Evolutionary conservation across 1,284 basidiomycete species (phyloP).

Genomic region (Caloboletus firmus): DNA sequence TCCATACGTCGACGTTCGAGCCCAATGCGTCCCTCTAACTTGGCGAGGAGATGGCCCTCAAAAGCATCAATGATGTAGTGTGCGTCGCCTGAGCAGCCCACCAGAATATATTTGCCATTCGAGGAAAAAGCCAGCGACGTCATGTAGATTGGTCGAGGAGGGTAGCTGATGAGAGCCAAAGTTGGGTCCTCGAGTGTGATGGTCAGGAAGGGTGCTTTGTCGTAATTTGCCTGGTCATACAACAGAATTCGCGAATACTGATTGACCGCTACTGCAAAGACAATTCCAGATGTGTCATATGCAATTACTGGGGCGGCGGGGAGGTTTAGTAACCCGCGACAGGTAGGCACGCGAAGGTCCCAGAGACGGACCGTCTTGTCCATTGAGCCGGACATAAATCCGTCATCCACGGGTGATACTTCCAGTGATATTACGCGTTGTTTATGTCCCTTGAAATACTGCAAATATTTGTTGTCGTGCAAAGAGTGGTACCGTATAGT

Average conservation of each 20-base stretch:
- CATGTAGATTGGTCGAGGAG: slow-evolving; percentile 86
- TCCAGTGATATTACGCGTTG: slow-evolving; percentile 86
- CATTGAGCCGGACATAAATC: slow-evolving; percentile 91
- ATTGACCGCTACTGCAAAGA: slow-evolving; percentile 93
- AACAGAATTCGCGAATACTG: slow-evolving; percentile 81
- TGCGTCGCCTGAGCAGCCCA: slow-evolving; percentile 89
- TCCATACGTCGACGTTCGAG: slow-evolving; percentile 67
- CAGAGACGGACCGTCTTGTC: slow-evolving; percentile 96
- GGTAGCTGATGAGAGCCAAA: slow-evolving; percentile 69
- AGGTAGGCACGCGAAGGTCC: slow-evolving; percentile 83
- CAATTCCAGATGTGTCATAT: slow-evolving; percentile 86
- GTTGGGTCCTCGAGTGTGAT: slow-evolving; percentile 82
- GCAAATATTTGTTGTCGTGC: slow-evolving; percentile 94
- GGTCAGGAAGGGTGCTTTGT: slow-evolving; percentile 87
- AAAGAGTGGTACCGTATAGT: slow-evolving; percentile 93
- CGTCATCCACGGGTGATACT: slow-evolving; percentile 91
- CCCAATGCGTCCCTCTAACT: slow-evolving; percentile 80
- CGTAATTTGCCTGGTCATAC: slow-evolving; percentile 87
- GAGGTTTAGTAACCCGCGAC: slow-evolving; percentile 71
- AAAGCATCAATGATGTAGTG: slow-evolving; percentile 94
- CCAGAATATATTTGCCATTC: slow-evolving; percentile 86
- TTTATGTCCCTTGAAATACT: slow-evolving; percentile 95
- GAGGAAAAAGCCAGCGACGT: slow-evolving; percentile 90
- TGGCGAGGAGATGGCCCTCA: slow-evolving; percentile 77
- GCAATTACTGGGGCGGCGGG: slow-evolving; percentile 82